Conservation (phyloP, 257 asterid genomes). For the Prunella vulgaris region DNA sequence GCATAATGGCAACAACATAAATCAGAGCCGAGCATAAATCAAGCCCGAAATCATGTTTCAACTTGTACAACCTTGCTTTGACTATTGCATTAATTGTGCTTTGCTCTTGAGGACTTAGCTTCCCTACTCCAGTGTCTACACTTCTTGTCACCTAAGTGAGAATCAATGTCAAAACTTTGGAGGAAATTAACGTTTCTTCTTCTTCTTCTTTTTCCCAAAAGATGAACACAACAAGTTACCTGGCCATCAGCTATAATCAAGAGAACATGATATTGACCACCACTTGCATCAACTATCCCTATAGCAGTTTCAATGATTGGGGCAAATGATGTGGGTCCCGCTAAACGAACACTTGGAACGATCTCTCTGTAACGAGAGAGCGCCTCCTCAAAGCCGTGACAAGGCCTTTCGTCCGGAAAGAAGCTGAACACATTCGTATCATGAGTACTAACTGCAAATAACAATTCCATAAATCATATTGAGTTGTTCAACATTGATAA, state of each 20-base stretch:
- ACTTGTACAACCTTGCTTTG: constrained; percentile 57
- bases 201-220: neutral
- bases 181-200: too few species aligned
- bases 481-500: too few species aligned
- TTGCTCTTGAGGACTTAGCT: constrained; percentile 70
- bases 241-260: constrained; percentile 92
- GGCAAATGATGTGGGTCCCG: constrained; percentile 94
- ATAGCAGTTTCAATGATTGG: constrained; percentile 82
- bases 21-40: neutral
- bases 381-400: constrained; percentile 84
- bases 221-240: constrained; percentile 32
- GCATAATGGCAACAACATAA: constrained; percentile 14
- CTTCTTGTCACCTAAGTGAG: constrained; percentile 65
- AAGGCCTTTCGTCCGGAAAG: constrained; percentile 47
- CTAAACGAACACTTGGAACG: constrained; percentile 51
- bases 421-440: constrained; percentile 83
- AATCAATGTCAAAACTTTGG: neutral
- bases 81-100: constrained; percentile 77
- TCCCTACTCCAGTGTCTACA: constrained; percentile 58
- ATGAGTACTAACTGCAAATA: constrained; percentile 65
- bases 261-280: constrained; percentile 85
- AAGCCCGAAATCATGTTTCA: neutral
- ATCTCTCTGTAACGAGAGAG: constrained; percentile 70
- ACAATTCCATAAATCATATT: neutral
- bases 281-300: too few species aligned